A percentile compares a stretch with the other conserved stretches of the same genome.
Conservation (phyloP, 331 rosid species). For the Telfairia occidentalis region DNA sequence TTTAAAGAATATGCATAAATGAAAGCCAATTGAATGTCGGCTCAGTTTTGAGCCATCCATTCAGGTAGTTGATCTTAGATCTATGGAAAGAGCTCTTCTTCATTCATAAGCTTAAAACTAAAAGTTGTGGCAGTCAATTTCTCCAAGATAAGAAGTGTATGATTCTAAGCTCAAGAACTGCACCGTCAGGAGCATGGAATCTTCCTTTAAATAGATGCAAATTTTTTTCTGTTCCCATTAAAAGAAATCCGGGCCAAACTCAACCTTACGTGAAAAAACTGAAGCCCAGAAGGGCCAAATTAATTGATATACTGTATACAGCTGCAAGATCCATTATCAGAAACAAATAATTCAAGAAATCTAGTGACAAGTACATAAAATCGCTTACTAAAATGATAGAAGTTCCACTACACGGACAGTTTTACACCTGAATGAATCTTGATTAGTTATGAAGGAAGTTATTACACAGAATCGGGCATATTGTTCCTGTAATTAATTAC, state of each 20-base stretch:
- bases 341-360: constrained; percentile 2
- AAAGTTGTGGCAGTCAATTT: background rate
- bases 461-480: background rate
- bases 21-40: background rate
- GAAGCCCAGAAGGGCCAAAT: background rate
- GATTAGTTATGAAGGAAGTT: background rate
- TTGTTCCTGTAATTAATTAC: background rate
- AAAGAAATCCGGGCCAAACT: background rate
- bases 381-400: background rate
- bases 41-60: constrained; percentile 4
- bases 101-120: background rate
- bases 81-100: background rate
- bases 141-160: background rate
- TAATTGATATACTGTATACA: background rate
- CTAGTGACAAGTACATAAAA: background rate
- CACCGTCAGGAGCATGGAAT: background rate
- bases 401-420: background rate
- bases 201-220: background rate
- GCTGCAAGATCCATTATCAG: background rate
- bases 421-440: background rate
- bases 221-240: background rate
- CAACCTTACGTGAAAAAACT: background rate
- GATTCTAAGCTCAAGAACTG: background rate
- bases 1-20: background rate
- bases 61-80: background rate